Base-by-base conservation (phyloP, 257 asterid genomes). In the Solanum dulcamara region DNA sequence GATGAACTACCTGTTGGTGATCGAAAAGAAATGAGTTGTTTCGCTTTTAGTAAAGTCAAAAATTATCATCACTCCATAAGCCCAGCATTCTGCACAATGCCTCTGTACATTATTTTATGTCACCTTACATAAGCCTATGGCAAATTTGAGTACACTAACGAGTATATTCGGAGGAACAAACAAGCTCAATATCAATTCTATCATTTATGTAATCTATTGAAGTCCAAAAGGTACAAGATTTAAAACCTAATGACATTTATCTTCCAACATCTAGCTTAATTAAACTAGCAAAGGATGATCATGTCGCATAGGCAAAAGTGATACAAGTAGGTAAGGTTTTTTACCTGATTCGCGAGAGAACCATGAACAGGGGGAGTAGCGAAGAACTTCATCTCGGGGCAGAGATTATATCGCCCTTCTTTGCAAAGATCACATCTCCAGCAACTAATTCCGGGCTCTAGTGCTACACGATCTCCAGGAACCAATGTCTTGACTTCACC, bases 311-410 rank as follows among this genome's bases (percentile, higher is more conserved):
- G n/a, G n/a, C n/a, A 46, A 74, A 15, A 77, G 20, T 15, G 13
- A 51, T 28, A 4, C 10, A 77, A 77, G 62, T 44, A 1, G 62
- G 10, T 2, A 26, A 77, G 6, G 5, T 46, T 46, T 77, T 42
- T 10, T 81, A 96, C 99, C 99, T 92, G 94, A 85, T 94, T 92
- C 0, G 99, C 98, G n/a, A 96, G 94, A 75, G 99, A 92, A 57
- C 99, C 99, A 85, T 96, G 96, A 81, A 92, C 90, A 0, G 99
- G 99, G 22, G 99, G 98, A 86, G 97, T 91, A 24, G 96, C 98
- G 4, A 95, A 96, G 86, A 95, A 96, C 91, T 95, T 95, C 98
- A 95, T 95, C 33, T 92, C 96, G 3, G 97, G 94, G 91, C 99
- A 96, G 20, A 96, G 94, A 87, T 96, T 96, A 83, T 96, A 96